Evolutionary conservation across 257 asterid species (phyloP).

Genomic region (Echium plantagineum): DNA sequence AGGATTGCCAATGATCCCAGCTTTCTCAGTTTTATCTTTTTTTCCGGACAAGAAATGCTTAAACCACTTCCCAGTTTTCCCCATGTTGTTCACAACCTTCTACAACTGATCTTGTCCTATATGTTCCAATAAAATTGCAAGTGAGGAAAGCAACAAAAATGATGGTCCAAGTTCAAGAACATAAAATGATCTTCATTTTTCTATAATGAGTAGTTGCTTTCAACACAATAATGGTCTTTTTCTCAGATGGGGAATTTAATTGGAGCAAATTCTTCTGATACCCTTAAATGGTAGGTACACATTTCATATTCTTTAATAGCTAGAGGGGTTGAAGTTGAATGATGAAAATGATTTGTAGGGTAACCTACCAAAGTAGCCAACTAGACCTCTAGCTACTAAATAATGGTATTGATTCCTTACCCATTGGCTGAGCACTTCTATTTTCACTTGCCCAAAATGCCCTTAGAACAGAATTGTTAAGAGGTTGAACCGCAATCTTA

Average conservation of each 20-base stretch:
- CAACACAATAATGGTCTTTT: constrained; percentile 26
- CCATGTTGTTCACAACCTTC: constrained; percentile 43
- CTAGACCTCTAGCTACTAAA: background rate
- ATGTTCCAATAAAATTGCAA: constrained; percentile 5
- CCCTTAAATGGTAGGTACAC: background rate
- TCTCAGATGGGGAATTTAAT: constrained; percentile 11
- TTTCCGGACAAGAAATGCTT: constrained; percentile 59
- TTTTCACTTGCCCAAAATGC: background rate
- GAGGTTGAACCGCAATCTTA: too few species aligned
- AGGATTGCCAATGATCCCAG: constrained; percentile 13
- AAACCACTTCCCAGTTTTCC: constrained; percentile 85
- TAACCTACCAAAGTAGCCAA: background rate
- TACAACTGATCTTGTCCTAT: constrained; percentile 1
- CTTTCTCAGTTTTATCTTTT: constrained; percentile 32
- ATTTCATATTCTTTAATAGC: background rate
- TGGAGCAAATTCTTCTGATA: constrained; percentile 2
- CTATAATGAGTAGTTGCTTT: constrained; percentile 20
- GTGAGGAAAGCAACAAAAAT: constrained; percentile 9
- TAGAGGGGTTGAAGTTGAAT: background rate
- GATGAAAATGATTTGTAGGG: background rate
- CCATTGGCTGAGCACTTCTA: too few species aligned
- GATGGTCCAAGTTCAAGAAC: constrained; percentile 13
- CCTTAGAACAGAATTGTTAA: background rate
- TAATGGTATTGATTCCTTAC: background rate
- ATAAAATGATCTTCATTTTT: constrained; percentile 3